Evolutionary conservation across 192 early-diverging fungal genomes (phyloP).

Genomic region (Gorgonomyces haynaldii): DNA sequence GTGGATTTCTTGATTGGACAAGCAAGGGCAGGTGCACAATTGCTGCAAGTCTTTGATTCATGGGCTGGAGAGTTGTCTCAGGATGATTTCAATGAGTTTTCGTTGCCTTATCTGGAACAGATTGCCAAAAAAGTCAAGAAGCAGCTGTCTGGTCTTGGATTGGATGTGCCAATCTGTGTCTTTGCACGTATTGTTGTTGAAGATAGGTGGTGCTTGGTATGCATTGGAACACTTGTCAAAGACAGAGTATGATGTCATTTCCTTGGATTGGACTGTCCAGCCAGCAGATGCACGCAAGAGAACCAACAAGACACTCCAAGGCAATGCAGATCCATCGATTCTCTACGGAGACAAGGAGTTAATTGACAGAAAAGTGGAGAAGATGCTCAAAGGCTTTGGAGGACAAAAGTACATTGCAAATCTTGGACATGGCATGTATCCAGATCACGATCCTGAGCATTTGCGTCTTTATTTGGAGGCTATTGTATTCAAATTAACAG

Average conservation of each 20-base stretch:
- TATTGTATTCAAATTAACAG: too few relatives aligned
- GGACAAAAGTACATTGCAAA: conserved; percentile 75
- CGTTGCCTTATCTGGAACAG: conserved; percentile 77
- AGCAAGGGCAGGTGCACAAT: conserved; percentile 90
- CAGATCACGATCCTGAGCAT: conserved; percentile 50
- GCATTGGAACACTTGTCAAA: conserved; percentile 58
- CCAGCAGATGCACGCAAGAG: conserved; percentile 47
- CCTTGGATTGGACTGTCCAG: conserved; percentile 82
- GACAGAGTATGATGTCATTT: conserved; percentile 70
- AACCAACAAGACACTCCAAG: conserved; percentile 54
- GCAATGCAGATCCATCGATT: conserved; percentile 85
- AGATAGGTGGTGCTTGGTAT: conserved; percentile 84
- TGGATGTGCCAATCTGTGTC: conserved; percentile 72
- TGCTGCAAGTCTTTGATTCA: conserved; percentile 95
- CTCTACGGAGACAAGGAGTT: conserved; percentile 65
- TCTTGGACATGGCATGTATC: conserved; percentile 94
- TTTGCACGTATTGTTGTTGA: too few relatives aligned
- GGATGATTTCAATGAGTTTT: conserved; percentile 66
- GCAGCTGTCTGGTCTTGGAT: conserved; percentile 17
- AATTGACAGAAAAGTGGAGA: conserved; percentile 57
- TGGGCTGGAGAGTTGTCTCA: conserved; percentile 90
- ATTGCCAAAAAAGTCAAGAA: conserved; percentile 71
- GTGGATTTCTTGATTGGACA: conserved; percentile 84
- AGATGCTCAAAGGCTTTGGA: conserved; percentile 78
- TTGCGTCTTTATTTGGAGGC: conserved; percentile 34